These are phyloP conservation scores for Geum urbanum DNA, from an alignment of 306 rosid genomes.

Conservation along the genomic window DNA sequence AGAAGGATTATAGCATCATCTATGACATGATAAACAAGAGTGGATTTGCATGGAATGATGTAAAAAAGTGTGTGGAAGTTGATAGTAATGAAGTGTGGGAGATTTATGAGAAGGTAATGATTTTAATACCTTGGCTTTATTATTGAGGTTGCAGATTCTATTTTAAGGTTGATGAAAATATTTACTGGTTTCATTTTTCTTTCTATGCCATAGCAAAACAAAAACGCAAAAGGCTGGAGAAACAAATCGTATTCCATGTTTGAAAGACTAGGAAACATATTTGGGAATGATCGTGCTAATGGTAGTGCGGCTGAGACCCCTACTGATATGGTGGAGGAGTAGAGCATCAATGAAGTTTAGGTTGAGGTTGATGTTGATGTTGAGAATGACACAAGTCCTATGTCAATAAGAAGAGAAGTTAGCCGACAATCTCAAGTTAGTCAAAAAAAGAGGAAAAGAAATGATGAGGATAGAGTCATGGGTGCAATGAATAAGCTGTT, in stretches of 20 bases:
- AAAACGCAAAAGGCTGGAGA: not conserved
- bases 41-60: too few relatives aligned
- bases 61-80: not conserved
- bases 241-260: not conserved
- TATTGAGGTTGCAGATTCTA: too few relatives aligned
- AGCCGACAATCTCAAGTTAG: not conserved
- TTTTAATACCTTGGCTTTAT: too few relatives aligned
- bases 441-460: slow-evolving; percentile 1
- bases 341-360: not conserved
- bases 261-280: not conserved
- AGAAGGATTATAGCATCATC: not conserved
- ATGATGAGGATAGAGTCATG: not conserved
- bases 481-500: not conserved
- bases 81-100: not conserved
- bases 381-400: not conserved
- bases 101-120: not conserved
- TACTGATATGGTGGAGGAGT: not conserved
- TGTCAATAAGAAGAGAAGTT: not conserved
- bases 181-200: not conserved
- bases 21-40: too few relatives aligned
- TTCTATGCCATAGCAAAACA: not conserved
- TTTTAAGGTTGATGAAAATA: too few relatives aligned
- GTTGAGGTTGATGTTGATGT: not conserved
- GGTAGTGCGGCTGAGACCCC: not conserved
- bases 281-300: not conserved